Conservation (phyloP, 345 rosid species). For the Eucalyptus viminalis region DNA sequence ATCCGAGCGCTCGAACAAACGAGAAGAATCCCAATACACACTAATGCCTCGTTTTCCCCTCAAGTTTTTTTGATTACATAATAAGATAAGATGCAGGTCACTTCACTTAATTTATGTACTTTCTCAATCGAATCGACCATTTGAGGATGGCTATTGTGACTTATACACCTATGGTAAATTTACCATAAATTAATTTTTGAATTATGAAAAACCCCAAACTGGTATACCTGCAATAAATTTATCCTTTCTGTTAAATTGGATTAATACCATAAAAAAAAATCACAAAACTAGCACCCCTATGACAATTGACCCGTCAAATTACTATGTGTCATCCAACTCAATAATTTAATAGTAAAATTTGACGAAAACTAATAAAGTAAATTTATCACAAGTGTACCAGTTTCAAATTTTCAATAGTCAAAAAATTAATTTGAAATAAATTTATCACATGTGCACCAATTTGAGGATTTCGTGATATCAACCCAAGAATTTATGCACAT, state of each 20-base stretch:
- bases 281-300: too few relatives aligned
- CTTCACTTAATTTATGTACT: not conserved
- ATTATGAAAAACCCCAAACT: rapidly evolving
- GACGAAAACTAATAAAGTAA: rapidly evolving
- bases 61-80: not conserved
- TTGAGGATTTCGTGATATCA: too few relatives aligned
- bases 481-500: not conserved
- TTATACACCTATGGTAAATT: too few relatives aligned
- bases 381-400: rapidly evolving
- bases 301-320: too few relatives aligned
- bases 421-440: too few relatives aligned
- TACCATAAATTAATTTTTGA: too few relatives aligned
- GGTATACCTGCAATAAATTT: rapidly evolving
- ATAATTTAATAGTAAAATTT: too few relatives aligned
- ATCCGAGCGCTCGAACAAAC: not conserved
- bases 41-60: not conserved
- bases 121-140: not conserved
- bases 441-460: rapidly evolving
- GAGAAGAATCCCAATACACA: not conserved
- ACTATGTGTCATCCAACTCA: too few relatives aligned
- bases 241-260: too few relatives aligned
- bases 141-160: not conserved
- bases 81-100: not conserved
- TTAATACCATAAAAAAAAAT: too few relatives aligned
- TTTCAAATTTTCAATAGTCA: too few relatives aligned